Conservation (phyloP, 257 asterid genomes). For the Coffea canephora region DNA sequence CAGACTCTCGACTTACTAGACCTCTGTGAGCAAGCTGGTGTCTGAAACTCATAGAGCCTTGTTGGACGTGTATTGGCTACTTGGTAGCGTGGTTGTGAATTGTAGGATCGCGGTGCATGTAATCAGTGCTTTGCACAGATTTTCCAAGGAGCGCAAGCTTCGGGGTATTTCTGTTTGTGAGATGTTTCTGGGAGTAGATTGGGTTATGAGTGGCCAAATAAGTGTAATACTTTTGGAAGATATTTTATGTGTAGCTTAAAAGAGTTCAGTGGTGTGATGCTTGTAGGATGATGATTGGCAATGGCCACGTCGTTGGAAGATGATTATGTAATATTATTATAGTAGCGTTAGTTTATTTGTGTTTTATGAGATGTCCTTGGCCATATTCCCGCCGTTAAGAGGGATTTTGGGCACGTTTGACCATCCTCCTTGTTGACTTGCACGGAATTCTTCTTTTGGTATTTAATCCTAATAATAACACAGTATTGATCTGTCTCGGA, state of each 20-base stretch:
- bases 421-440: neutral
- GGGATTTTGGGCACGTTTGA: neutral
- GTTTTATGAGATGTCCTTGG: neutral
- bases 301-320: slow-evolving; percentile 14
- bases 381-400: neutral
- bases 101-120: slow-evolving; percentile 41
- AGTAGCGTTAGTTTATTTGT: neutral
- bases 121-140: slow-evolving; percentile 35
- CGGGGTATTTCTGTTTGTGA: slow-evolving; percentile 45
- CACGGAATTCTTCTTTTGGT: no score
- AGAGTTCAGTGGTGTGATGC: slow-evolving; percentile 2
- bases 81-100: slow-evolving; percentile 31
- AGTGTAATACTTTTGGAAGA: slow-evolving; percentile 33
- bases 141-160: slow-evolving; percentile 70
- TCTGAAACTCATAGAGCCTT: slow-evolving; percentile 21
- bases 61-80: slow-evolving; percentile 22
- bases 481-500: no score
- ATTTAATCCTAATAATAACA: no score
- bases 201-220: slow-evolving; percentile 43
- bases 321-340: neutral
- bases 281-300: neutral
- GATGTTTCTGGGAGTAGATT: slow-evolving; percentile 26
- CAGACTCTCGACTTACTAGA: slow-evolving; percentile 91
- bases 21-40: slow-evolving; percentile 89
- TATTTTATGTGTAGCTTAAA: slow-evolving; percentile 21